Percentiles rank a stretch among this genome's conserved stretches.
phyloP scores from a whole-genome alignment of 2,329 filamentous ascomycete species.

The Fusarium acutatum region DNA sequence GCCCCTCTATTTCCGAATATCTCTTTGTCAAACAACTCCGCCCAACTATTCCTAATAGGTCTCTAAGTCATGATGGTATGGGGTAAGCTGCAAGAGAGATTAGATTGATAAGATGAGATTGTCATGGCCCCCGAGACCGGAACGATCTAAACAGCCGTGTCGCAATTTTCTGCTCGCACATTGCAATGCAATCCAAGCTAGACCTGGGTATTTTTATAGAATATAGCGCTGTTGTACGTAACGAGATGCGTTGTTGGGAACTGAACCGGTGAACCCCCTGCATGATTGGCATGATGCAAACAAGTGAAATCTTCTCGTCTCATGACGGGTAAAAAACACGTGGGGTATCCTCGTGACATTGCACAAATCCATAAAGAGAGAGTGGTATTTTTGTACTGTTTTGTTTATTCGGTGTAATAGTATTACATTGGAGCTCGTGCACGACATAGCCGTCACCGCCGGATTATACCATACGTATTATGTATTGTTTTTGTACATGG shows the following conservation, averaged over 20 bases:
- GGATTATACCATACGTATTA: neutral
- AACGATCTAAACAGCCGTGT: slow-evolving; percentile 20
- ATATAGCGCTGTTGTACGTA: slow-evolving; percentile 21
- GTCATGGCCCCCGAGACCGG: slow-evolving; percentile 28
- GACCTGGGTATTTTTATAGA: neutral
- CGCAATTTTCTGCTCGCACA: slow-evolving; percentile 25
- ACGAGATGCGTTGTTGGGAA: neutral
- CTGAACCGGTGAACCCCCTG: neutral
- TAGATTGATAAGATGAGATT: slow-evolving; percentile 39
- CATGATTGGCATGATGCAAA: neutral
- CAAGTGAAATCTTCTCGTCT: slow-evolving; percentile 27
- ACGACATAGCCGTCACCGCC: slow-evolving; percentile 22
- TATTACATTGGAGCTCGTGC: neutral
- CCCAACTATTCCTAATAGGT: neutral
- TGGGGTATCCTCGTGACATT: slow-evolving; percentile 20
- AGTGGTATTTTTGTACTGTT: neutral
- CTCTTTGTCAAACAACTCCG: neutral
- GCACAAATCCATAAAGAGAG: neutral
- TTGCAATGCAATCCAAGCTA: neutral
- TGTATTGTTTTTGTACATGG: neutral
- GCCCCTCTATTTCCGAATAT: neutral
- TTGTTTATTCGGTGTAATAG: neutral
- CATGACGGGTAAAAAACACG: slow-evolving; percentile 29
- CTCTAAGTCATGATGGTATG: slow-evolving; percentile 23
- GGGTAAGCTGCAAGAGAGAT: slow-evolving; percentile 22